Base-by-base conservation (phyloP, 805 yeast species). In the Cyberlindnera euphorbiiphila region DNA sequence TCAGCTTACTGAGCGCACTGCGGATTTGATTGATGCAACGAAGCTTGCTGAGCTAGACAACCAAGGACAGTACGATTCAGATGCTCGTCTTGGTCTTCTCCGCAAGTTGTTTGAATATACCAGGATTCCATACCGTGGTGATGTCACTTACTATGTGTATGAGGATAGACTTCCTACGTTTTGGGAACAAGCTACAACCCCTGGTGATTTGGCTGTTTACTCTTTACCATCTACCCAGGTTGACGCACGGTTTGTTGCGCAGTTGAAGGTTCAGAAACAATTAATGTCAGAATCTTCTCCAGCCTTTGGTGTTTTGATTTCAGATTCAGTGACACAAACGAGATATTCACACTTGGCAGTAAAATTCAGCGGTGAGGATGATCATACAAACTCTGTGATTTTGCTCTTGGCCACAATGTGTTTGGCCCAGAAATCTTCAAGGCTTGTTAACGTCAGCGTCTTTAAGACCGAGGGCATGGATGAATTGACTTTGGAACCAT, bases 171-270 rank as follows among this genome's bases (percentile, higher is more conserved):
- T 86, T 42, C 85, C 79, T 53, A 63, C 72, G 36, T 72, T 83
- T 46, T 75, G 89, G 11, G 95, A 95, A 16, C 91, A 93, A 20
- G 88, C 94, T 18, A 89, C 62, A 41, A 28, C 32, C 14, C 39
- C 35, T 3, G 44, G 49, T 17, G 57, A 54, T 29, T 32, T 54
- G n/a, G 25, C 48, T 25, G 34, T 54, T 8, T 53, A 42, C 17
- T 48, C 49, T 9, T 25, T 47, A 33, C 33, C 32, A 6, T 37
- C 30, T 34, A 36, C 29, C 27, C 23, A 32, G 21, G 29, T 34
- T 32, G 42, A 35, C 40, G n/a, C 25, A 13, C 16, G 31, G 11
- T n/a, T 44, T 30, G 26, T 37, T 15, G 25, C 24, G 2, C 20
- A 23, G 5, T 18, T 35, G 25, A n/a, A 13, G 8, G 16, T 24